Base-by-base conservation (phyloP, 2,329 filamentous ascomycete species). In the Penicillium sp. region DNA sequence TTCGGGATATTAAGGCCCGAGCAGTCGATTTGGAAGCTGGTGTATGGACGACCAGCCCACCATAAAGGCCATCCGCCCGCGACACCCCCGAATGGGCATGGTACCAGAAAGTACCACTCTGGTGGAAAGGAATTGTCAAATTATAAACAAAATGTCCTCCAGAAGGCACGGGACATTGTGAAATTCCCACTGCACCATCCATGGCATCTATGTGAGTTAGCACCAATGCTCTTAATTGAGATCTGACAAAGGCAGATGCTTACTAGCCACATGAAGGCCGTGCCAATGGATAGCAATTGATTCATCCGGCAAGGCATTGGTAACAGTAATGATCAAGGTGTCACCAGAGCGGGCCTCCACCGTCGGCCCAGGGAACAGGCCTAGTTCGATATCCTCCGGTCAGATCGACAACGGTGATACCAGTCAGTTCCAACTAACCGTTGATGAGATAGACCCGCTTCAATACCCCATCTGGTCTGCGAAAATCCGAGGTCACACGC, bases 141-240 rank as follows among this genome's bases (percentile, higher is more conserved):
- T 75, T 70, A 57, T 79, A 79, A 42, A 70, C 67, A 59, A 77
- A 78, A n/a, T 64, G 66, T 9, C 77, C 74, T 4, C 88, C 89
- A 0, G 88, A 82, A 0, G 80, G 6, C 55, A 92, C 87, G 1
- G 81, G 71, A 62, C 87, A 91, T 69, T 93, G 89, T 1, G 87
- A 84, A 27, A 89, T 84, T 47, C 82, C 81, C 0, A 77, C 75
- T 0, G 87, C 84, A 0, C 90, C 90, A 71, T 93, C 90, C 86
- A 91, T 90, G 29, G 60, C 55, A 59, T 70, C 68, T 69, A 57
- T 13, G 9, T 9, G 13, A 1, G 19, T 65, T 45, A 64, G 58
- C 31, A n/a, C 48, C 15, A 3, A 33, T 9, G 17, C 1, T 10
- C 48, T 25, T 19, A 9, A 27, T 23, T 7, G 13, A 21, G 13